Evolutionary conservation across 495 filamentous ascomycete genomes (phyloP).

Genomic region (Aspergillus saccharolyticus): DNA sequence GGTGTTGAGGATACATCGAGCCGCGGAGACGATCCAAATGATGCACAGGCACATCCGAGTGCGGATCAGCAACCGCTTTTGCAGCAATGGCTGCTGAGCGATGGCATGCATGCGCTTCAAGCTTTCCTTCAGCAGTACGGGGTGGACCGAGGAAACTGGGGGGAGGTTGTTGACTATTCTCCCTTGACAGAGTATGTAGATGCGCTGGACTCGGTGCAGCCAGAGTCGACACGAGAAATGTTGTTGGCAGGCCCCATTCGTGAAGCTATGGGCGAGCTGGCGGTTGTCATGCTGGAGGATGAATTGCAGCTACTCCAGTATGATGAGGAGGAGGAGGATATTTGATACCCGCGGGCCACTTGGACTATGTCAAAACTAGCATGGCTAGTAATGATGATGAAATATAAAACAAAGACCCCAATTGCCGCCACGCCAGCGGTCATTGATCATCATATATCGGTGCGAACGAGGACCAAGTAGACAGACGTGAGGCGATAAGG

Average conservation of each 20-base stretch:
- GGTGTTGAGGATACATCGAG: conserved; percentile 12
- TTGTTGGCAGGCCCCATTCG: conserved; percentile 32
- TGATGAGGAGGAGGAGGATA: conserved; percentile 19
- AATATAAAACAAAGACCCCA: too few relatives aligned
- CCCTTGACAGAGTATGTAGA: conserved; percentile 38
- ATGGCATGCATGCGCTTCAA: conserved; percentile 32
- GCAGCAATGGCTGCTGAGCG: conserved; percentile 34
- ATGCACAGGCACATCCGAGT: conserved; percentile 16
- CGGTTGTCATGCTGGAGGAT: conserved; percentile 38
- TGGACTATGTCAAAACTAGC: not conserved
- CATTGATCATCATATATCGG: too few relatives aligned
- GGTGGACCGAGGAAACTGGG: conserved; percentile 45
- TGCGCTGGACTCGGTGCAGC: conserved; percentile 26
- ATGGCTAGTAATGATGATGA: not conserved
- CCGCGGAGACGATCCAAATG: conserved; percentile 11
- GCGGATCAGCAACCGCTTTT: conserved; percentile 30
- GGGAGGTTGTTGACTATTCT: conserved; percentile 31
- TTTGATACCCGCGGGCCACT: conserved; percentile 11
- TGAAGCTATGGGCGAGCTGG: conserved; percentile 36
- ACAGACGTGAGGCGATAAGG: too few relatives aligned
- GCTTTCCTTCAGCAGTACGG: conserved; percentile 39
- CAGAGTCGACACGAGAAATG: conserved; percentile 22
- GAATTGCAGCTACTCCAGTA: conserved; percentile 33
- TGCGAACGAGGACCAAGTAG: too few relatives aligned
- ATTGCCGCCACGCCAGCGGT: too few relatives aligned